Evolutionary conservation across 2,329 filamentous ascomycete genomes (phyloP).

Genomic region (Cryphonectria japonica): DNA sequence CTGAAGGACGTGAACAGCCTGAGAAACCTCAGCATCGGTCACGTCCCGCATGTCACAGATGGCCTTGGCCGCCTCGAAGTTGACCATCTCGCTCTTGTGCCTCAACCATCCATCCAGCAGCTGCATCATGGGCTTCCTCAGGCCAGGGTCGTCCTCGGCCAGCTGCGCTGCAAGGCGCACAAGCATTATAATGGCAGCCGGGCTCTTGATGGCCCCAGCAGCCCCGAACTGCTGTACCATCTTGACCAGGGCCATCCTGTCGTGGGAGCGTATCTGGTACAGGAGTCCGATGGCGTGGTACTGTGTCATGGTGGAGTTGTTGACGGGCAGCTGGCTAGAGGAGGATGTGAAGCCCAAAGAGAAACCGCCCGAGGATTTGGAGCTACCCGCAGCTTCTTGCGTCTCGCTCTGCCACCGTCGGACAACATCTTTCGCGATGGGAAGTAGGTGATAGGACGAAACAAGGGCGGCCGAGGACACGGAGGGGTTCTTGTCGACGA

Average conservation of each 20-base stretch:
- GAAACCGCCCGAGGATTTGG: slow-evolving; percentile 88
- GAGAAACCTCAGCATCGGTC: slow-evolving; percentile 85
- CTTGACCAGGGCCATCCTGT: slow-evolving; percentile 98
- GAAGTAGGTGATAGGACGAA: slow-evolving; percentile 96
- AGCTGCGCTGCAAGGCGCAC: slow-evolving; percentile 92
- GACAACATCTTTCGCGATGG: slow-evolving; percentile 93
- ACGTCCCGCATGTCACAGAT: slow-evolving; percentile 95
- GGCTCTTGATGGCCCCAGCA: slow-evolving; percentile 91
- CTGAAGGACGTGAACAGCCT: slow-evolving; percentile 93
- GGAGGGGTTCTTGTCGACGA: slow-evolving; percentile 98
- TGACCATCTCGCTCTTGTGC: slow-evolving; percentile 99
- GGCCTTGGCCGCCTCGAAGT: slow-evolving; percentile 97
- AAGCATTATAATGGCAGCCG: slow-evolving; percentile 88
- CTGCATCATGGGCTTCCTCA: slow-evolving; percentile 96
- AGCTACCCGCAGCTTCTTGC: slow-evolving; percentile 89
- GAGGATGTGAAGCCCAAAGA: slow-evolving; percentile 87
- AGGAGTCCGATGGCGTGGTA: slow-evolving; percentile 97
- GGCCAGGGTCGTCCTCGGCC: slow-evolving; percentile 86
- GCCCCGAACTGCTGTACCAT: slow-evolving; percentile 99
- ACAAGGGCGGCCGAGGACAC: slow-evolving; percentile 95
- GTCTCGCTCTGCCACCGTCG: slow-evolving; percentile 98
- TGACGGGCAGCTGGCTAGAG: slow-evolving; percentile 74
- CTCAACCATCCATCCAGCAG: slow-evolving; percentile 94
- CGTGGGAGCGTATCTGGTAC: slow-evolving; percentile 97
- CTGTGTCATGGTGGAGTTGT: slow-evolving; percentile 96